Evolutionary conservation across 2,329 filamentous ascomycete species (phyloP).

Genomic region (Pyrenochaeta sp.): DNA sequence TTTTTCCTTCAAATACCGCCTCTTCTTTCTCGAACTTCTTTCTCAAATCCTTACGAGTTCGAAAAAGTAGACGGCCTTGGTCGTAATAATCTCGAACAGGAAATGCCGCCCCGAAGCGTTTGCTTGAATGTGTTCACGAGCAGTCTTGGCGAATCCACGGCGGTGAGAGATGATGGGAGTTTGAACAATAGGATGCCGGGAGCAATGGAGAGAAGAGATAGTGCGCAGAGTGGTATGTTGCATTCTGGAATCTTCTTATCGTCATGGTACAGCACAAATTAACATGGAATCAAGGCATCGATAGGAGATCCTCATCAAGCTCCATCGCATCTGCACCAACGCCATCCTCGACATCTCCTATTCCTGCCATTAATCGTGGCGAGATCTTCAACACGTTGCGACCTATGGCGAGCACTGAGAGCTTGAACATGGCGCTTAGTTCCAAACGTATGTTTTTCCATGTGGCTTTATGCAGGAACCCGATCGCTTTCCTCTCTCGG

Average conservation of each 20-base stretch:
- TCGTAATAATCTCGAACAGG: slow-evolving; percentile 16
- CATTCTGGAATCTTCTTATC: not conserved
- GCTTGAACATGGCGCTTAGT: slow-evolving; percentile 28
- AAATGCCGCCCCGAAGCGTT: slow-evolving; percentile 48
- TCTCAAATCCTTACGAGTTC: slow-evolving; percentile 14
- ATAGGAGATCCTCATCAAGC: slow-evolving; percentile 30
- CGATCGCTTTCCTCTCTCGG: slow-evolving; percentile 26
- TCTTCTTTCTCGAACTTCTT: slow-evolving; percentile 18
- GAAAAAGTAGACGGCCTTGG: slow-evolving; percentile 16
- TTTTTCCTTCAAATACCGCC: slow-evolving; percentile 37
- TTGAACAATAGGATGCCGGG: slow-evolving; percentile 7
- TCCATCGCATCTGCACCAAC: slow-evolving; percentile 28
- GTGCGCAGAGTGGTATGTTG: slow-evolving; percentile 38
- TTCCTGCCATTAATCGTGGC: slow-evolving; percentile 32
- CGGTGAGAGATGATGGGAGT: slow-evolving; percentile 37
- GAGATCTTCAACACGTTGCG: slow-evolving; percentile 33
- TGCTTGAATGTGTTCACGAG: slow-evolving; percentile 49
- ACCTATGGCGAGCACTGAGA: slow-evolving; percentile 35
- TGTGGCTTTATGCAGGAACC: slow-evolving; percentile 37
- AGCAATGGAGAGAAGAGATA: slow-evolving; percentile 36
- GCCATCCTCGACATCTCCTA: slow-evolving; percentile 23
- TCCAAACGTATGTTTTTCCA: slow-evolving; percentile 36
- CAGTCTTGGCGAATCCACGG: slow-evolving; percentile 38
- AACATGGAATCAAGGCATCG: slow-evolving; percentile 20
- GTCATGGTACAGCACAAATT: slow-evolving; percentile 3